These are phyloP conservation scores for Spergularia bocconei DNA, from an alignment of 148 eudicot genomes.

Conservation along the genomic window DNA sequence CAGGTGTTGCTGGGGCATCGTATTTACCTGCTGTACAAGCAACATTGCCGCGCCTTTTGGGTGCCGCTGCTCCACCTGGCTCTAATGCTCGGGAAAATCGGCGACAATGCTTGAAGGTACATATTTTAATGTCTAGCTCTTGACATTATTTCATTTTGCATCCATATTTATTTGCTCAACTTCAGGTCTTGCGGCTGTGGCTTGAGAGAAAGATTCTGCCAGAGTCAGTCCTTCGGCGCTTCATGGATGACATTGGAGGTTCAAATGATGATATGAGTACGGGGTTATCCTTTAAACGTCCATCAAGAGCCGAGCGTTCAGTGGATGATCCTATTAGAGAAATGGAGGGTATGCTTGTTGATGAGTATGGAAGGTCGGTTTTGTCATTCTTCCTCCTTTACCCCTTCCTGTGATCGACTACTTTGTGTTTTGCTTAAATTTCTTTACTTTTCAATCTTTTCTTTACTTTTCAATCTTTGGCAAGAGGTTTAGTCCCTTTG, in stretches of 20 bases:
- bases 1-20: slow-evolving; percentile 87
- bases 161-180: neutral
- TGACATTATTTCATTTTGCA: slow-evolving; percentile 4
- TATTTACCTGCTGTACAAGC: slow-evolving; percentile 85
- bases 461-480: neutral
- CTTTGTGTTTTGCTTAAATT: neutral
- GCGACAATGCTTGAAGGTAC: slow-evolving; percentile 88
- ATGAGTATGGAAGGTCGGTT: slow-evolving; percentile 89
- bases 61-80: slow-evolving; percentile 91
- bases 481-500: too few species aligned
- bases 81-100: slow-evolving; percentile 80
- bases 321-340: slow-evolving; percentile 95
- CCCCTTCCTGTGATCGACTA: neutral
- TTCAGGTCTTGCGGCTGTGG: slow-evolving; percentile 83
- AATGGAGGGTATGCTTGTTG: slow-evolving; percentile 97
- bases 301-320: slow-evolving; percentile 83
- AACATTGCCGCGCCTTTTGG: slow-evolving; percentile 75
- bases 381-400: slow-evolving; percentile 8
- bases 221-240: slow-evolving; percentile 65
- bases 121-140: slow-evolving; percentile 5
- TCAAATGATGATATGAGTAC: slow-evolving; percentile 50
- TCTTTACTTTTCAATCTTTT: neutral
- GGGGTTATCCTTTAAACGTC: slow-evolving; percentile 59
- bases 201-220: slow-evolving; percentile 95
- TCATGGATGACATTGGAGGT: slow-evolving; percentile 65